A percentile compares a stretch with the other conserved stretches of the same genome.
phyloP scores from a whole-genome alignment of 139 green algal species.

The Tetradesmus lagerheimii region DNA sequence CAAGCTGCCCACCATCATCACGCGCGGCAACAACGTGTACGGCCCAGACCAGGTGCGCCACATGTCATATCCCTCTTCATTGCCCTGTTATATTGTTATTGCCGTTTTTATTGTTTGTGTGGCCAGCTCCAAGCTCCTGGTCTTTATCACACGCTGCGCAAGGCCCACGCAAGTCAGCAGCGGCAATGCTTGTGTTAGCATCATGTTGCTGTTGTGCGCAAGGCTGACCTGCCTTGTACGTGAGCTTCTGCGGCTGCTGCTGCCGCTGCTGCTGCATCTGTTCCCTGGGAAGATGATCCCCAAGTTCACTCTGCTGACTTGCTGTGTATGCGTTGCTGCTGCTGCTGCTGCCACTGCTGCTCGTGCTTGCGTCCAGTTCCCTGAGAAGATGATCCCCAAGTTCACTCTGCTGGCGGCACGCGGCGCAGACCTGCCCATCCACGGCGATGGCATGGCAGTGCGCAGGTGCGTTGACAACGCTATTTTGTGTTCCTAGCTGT shows the following conservation, averaged over 20 bases:
- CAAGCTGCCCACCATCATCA: conserved; percentile 95
- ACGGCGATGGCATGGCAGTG: conserved; percentile 65
- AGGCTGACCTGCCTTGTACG: too few relatives aligned
- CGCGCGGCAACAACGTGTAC: conserved; percentile 99
- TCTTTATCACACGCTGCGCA: too few relatives aligned
- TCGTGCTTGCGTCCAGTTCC: conserved; percentile 65
- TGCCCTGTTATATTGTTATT: too few relatives aligned
- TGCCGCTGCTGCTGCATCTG: background rate
- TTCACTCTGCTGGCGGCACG: conserved; percentile 50
- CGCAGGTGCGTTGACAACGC: conserved; percentile 12
- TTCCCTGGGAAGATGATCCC: background rate
- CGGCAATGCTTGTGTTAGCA: too few relatives aligned
- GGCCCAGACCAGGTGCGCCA: conserved; percentile 90
- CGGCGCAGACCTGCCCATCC: conserved; percentile 64
- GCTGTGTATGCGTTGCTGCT: background rate
- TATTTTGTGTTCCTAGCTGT: too few relatives aligned
- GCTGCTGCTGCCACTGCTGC: background rate
- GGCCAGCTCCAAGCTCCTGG: too few relatives aligned
- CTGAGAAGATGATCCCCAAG: conserved; percentile 95
- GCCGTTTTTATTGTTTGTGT: too few relatives aligned
- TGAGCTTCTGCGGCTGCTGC: too few relatives aligned
- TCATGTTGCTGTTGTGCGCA: too few relatives aligned
- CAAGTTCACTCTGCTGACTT: background rate
- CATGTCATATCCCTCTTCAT: too few relatives aligned
- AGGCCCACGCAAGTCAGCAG: too few relatives aligned